A percentile compares a stretch with the other conserved stretches of the same genome.
phyloP scores from a whole-genome alignment of 2,329 filamentous ascomycete genomes.

The Aspergillus texensis region DNA sequence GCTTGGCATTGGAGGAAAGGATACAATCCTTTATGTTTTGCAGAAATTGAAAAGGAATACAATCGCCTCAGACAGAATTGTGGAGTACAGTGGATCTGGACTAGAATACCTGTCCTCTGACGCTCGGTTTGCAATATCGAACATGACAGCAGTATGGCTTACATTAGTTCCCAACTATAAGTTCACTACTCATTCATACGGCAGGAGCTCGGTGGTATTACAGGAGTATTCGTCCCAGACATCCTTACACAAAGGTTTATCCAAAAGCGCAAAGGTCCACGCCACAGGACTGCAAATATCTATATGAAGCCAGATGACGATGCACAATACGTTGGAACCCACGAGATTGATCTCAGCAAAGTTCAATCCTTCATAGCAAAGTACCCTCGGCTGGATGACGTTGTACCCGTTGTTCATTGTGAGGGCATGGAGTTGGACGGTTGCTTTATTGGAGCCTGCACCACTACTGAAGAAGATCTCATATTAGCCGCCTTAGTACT shows the following conservation, averaged over 20 bases:
- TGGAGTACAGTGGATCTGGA: slow-evolving; percentile 51
- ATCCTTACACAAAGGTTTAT: slow-evolving; percentile 40
- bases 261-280: slow-evolving; percentile 33
- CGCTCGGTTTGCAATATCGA: slow-evolving; percentile 51
- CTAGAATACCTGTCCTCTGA: slow-evolving; percentile 44
- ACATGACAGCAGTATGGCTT: slow-evolving; percentile 46
- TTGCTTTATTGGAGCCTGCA: slow-evolving; percentile 53
- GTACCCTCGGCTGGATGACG: slow-evolving; percentile 49
- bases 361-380: slow-evolving; percentile 44
- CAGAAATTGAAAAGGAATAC: slow-evolving; percentile 50
- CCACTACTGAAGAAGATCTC: slow-evolving; percentile 50
- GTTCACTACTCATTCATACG: neutral
- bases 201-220: slow-evolving; percentile 48
- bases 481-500: slow-evolving; percentile 48
- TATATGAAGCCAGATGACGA: slow-evolving; percentile 47
- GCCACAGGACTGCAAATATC: slow-evolving; percentile 33
- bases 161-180: neutral
- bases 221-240: slow-evolving; percentile 48
- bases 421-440: slow-evolving; percentile 42
- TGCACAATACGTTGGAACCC: slow-evolving; percentile 41
- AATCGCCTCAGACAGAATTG: slow-evolving; percentile 47
- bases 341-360: slow-evolving; percentile 42
- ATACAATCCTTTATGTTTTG: slow-evolving; percentile 51
- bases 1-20: slow-evolving; percentile 48
- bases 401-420: slow-evolving; percentile 44